phyloP scores from a whole-genome alignment of 2,329 filamentous ascomycete genomes.

The Cordyceps cateniannulata region DNA sequence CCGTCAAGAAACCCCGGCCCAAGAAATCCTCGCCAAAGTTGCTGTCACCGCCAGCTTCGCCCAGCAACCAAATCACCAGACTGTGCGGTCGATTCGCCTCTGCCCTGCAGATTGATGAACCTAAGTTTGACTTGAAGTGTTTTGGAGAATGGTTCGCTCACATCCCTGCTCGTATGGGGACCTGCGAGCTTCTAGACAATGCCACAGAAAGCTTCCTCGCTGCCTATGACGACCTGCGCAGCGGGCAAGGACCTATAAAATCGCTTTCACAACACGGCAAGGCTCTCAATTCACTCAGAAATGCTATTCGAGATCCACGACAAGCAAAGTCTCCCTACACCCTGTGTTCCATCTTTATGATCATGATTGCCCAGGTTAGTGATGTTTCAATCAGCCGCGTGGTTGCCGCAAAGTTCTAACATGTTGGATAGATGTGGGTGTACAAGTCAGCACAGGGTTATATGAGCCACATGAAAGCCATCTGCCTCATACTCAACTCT shows the following conservation, averaged over 20 bases:
- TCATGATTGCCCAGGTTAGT: constrained; percentile 30
- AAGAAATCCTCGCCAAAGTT: not conserved
- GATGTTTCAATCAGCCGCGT: not conserved
- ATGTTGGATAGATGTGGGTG: constrained; percentile 23
- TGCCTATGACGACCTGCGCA: constrained; percentile 20
- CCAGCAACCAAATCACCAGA: constrained; percentile 25
- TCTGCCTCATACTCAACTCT: constrained; percentile 26
- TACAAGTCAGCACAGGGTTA: constrained; percentile 19
- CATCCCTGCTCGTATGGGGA: constrained; percentile 39
- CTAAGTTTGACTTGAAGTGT: constrained; percentile 39
- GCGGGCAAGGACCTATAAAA: constrained; percentile 12
- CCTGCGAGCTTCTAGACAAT: constrained; percentile 38
- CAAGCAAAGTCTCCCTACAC: constrained; percentile 25
- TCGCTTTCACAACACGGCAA: constrained; percentile 24
- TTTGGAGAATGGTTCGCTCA: constrained; percentile 40
- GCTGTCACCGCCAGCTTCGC: constrained; percentile 15
- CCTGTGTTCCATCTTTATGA: constrained; percentile 30
- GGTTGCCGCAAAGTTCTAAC: not conserved
- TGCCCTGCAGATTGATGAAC: constrained; percentile 32
- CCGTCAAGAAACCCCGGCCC: not conserved
- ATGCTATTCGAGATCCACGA: constrained; percentile 21
- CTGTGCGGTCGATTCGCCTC: constrained; percentile 22
- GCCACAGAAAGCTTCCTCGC: constrained; percentile 25
- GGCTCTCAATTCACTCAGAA: constrained; percentile 23
- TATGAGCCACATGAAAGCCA: constrained; percentile 26